Evolutionary conservation across 768 basidiomycete genomes (phyloP), one percentile per base, ranked within the genome.

Genomic region (Phaffia tasmanica): DNA sequence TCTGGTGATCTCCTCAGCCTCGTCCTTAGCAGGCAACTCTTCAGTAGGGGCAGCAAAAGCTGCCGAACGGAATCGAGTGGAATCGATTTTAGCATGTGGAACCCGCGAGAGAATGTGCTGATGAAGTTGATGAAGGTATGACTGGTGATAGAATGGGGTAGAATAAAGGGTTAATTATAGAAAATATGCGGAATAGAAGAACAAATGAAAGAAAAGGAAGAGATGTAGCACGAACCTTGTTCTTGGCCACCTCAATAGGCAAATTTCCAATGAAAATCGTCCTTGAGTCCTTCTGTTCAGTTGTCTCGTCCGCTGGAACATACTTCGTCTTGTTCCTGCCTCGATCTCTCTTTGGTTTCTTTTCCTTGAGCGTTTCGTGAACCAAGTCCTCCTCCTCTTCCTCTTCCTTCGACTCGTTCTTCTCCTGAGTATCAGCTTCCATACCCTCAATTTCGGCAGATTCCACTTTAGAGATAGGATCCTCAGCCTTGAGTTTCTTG

Each of bases 181-280:
- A 19, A 30, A 4, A 27, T 46, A 7, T 25, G 51, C 46, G 9
- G 27, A 15, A 30, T 3, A 6, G 23, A 35, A 35, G 25, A 3
- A 15, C 25, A 15, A 25, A 53, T 29, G 47, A 29, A 8, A 23
- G 25, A 23, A 49, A 48, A 62, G 2, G 6, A 60, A n/a, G 35
- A 7, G 9, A 35, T 16, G 32, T 6, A 60, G n/a, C 58, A 60
- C 83, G 53, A 69, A 92, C 93, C 77, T 84, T 85, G 72, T 83
- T 84, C 57, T 86, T 85, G 21, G 84, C 85, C 23, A 88, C 83
- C 9, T 87, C 85, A 1, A 87, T 78, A 0, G 85, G 82, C 1
- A 99, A 78, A 73, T 97, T 97, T 3, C 93, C 93, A 18, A 99
- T 79, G 75, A 99, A 99, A 57, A 97, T 80, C 6, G 94, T 97